Base-by-base conservation (phyloP, 169 alveolate species). In the Plasmodium adleri region DNA sequence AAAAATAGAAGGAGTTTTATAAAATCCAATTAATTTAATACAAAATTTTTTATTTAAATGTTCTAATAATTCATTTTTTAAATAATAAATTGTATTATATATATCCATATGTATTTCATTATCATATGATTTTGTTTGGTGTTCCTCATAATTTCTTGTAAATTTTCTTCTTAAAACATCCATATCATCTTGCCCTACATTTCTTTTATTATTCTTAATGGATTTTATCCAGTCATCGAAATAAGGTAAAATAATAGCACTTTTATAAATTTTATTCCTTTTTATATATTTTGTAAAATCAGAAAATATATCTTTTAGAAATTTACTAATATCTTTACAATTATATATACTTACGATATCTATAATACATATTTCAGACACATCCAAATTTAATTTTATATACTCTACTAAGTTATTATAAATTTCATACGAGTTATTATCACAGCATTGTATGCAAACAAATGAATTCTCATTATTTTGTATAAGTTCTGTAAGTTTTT, bases 261-360 rank as follows among this genome's bases (percentile, higher is more conserved):
- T 59, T 24, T 72, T 70, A 39, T n/a, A 43, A 47, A 66, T 74
- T 66, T 59, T 86, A 17, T 86, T 64, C 10, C 75, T 72, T 50
- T 72, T 86, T n/a, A 86, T 22, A 66, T 71, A 86, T 47, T 86
- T 72, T 54, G 62, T 54, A 60, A 86, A 86, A 22, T 86, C 85
- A 60, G 52, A 17, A 71, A 86, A 86, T 17, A 86, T 24, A 32
- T 60, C 87, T 72, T 86, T 86, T 52, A 86, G 47, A 32, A 71
- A 71, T 74, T 86, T 70, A 15, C 70, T 28, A 32, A 86, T 39
- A 64, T 86, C 60, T 22, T 70, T 56, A 20, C 73, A 74, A 45
- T 86, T 86, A 62, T 86, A 86, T 60, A 86, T 58, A 72, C 88
- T 86, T 49, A 60, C 24, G 59, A 86, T 60, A 47, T 86, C 92